phyloP scores from a whole-genome alignment of 306 rosid genomes.

The Pterocarpus macrocarpus region DNA sequence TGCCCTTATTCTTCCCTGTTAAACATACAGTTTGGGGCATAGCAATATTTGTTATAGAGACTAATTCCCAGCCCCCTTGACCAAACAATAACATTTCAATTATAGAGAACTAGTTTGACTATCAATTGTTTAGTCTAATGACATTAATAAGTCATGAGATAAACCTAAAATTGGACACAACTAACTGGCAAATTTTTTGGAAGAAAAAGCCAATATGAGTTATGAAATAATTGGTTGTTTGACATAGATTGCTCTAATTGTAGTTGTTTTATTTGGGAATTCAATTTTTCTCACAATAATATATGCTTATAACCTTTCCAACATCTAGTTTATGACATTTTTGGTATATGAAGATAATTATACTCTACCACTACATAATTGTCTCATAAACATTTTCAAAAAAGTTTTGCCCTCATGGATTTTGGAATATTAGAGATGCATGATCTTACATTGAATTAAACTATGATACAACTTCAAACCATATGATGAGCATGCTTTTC shows the following conservation, averaged over 20 bases:
- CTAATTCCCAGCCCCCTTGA: not conserved
- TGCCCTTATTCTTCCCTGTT: not conserved
- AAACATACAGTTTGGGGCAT: not conserved
- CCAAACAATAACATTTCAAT: constrained; percentile 1
- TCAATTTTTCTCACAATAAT: not conserved
- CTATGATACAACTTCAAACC: not conserved
- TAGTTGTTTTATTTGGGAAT: constrained; percentile 1
- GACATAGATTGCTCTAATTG: not conserved
- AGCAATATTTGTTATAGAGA: not conserved
- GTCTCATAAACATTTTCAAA: not conserved
- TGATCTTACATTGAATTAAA: not conserved
- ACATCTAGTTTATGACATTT: not conserved
- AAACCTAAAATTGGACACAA: too few relatives aligned
- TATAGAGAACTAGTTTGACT: not conserved
- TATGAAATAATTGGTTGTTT: not conserved
- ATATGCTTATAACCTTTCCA: not conserved
- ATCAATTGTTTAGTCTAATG: too few relatives aligned
- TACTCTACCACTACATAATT: not conserved
- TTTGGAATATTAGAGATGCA: not conserved
- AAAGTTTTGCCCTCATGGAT: not conserved
- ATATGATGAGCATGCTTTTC: not conserved
- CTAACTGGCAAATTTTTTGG: not conserved
- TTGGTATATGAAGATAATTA: constrained; percentile 4
- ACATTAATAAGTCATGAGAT: too few relatives aligned
- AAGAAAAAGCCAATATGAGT: not conserved